Evolutionary conservation across 805 yeast genomes (phyloP).

Genomic region (Wickerhamomyces canadensis): DNA sequence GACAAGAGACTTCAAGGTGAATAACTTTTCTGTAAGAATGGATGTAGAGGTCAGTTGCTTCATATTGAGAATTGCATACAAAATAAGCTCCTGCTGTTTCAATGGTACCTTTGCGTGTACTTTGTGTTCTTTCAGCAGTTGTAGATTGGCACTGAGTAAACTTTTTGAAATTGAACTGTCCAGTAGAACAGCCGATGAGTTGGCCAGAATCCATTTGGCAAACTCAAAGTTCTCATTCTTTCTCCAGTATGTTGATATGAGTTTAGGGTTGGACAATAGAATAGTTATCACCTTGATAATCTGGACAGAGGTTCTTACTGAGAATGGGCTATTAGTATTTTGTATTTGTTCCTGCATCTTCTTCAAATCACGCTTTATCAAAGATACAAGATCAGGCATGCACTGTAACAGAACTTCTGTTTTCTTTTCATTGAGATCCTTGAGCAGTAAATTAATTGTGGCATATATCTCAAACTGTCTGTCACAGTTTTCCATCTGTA

Average conservation of each 20-base stretch:
- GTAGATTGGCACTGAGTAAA: conserved; percentile 20
- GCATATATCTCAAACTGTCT: conserved; percentile 24
- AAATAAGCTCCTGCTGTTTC: conserved; percentile 14
- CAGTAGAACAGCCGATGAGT: conserved; percentile 10
- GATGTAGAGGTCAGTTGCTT: conserved; percentile 18
- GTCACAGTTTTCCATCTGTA: conserved; percentile 8
- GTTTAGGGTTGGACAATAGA: conserved; percentile 12
- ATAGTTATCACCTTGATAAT: conserved; percentile 14
- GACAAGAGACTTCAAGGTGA: conserved; percentile 16
- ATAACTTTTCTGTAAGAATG: conserved; percentile 16
- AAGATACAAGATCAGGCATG: conserved; percentile 6
- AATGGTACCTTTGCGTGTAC: conserved; percentile 5
- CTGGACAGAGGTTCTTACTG: conserved; percentile 20
- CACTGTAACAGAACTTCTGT: background rate
- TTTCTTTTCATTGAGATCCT: conserved; percentile 16
- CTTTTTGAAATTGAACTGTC: conserved; percentile 16
- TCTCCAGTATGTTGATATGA: conserved; percentile 7
- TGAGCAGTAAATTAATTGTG: conserved; percentile 15
- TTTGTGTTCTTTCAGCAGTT: conserved; percentile 20
- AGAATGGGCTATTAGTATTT: conserved; percentile 15
- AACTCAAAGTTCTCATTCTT: conserved; percentile 1
- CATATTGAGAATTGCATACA: conserved; percentile 18
- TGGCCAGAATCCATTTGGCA: conserved; percentile 13
- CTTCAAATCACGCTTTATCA: conserved; percentile 9
- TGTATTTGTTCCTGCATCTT: conserved; percentile 7